A percentile compares a stretch with the other conserved stretches of the same genome.
These are phyloP conservation scores for Encephalitozoon intestinalis DNA, from an alignment of 371 early-diverging fungal genomes.

Conservation along the genomic window DNA sequence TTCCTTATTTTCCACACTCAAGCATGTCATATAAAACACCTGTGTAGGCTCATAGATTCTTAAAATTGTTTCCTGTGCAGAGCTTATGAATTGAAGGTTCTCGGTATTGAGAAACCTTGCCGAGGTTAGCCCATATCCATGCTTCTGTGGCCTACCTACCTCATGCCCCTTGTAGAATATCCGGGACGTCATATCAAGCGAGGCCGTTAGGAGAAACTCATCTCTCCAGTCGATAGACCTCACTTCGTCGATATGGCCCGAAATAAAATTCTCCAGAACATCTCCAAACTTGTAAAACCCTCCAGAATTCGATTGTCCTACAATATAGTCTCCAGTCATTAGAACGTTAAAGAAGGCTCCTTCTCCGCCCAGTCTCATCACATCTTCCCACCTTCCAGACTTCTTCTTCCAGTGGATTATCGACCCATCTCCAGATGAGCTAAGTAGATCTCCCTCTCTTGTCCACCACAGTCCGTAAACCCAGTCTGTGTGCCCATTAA, in stretches of 20 bases:
- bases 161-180: slow-evolving; percentile 49
- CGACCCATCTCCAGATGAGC: slow-evolving; percentile 37
- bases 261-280: slow-evolving; percentile 5
- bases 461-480: slow-evolving; percentile 35
- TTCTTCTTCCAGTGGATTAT: slow-evolving; percentile 39
- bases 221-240: slow-evolving; percentile 39
- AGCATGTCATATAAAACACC: slow-evolving; percentile 24
- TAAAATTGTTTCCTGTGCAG: slow-evolving; percentile 46
- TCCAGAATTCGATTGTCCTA: slow-evolving; percentile 38
- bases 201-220: slow-evolving; percentile 24
- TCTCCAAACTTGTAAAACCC: slow-evolving; percentile 47
- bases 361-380: slow-evolving; percentile 15
- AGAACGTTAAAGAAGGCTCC: slow-evolving; percentile 32
- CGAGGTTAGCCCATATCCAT: slow-evolving; percentile 43
- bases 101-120: slow-evolving; percentile 24
- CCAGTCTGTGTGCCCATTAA: slow-evolving; percentile 52
- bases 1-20: neutral
- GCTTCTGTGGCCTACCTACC: slow-evolving; percentile 39
- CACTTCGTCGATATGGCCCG: slow-evolving; percentile 45
- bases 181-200: slow-evolving; percentile 46
- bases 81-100: slow-evolving; percentile 17
- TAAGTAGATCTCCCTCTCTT: slow-evolving; percentile 17
- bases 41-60: slow-evolving; percentile 41
- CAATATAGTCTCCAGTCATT: neutral
- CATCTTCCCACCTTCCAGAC: slow-evolving; percentile 1